Conservation (phyloP, 129 eudicot species). For the Lonicera japonica region DNA sequence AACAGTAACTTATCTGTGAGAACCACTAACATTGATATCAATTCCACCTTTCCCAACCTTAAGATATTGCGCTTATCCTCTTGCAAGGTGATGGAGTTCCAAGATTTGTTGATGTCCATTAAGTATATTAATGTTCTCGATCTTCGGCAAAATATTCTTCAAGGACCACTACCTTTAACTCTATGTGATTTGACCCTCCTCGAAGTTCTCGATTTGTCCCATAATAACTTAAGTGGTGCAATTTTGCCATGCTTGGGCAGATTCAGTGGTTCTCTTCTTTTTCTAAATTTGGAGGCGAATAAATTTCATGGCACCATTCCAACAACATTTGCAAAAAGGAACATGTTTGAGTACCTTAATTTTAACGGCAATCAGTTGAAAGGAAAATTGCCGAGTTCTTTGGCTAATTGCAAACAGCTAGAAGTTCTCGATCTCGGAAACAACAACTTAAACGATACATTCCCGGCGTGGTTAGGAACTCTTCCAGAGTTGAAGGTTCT, state of each 20-base stretch:
- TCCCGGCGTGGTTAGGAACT: too few relatives aligned
- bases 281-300: background rate
- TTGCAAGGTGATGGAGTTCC: too few relatives aligned
- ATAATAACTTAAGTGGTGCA: too few relatives aligned
- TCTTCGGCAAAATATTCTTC: background rate
- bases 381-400: constrained; percentile 7
- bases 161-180: background rate
- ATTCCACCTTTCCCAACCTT: background rate
- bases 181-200: background rate
- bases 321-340: background rate
- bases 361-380: constrained; percentile 4
- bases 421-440: constrained; percentile 1
- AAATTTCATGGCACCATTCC: constrained; percentile 11
- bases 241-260: constrained; percentile 7
- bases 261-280: background rate
- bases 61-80: background rate
- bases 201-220: background rate
- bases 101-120: too few relatives aligned
- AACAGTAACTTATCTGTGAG: too few relatives aligned
- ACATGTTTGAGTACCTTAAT: background rate
- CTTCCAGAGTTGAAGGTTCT: too few relatives aligned
- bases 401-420: background rate
- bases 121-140: too few relatives aligned
- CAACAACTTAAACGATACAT: too few relatives aligned
- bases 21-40: background rate